Evolutionary conservation across 2,329 filamentous ascomycete species (phyloP), one percentile per base, ranked within the genome.

Genomic region (Colletotrichum sp.): DNA sequence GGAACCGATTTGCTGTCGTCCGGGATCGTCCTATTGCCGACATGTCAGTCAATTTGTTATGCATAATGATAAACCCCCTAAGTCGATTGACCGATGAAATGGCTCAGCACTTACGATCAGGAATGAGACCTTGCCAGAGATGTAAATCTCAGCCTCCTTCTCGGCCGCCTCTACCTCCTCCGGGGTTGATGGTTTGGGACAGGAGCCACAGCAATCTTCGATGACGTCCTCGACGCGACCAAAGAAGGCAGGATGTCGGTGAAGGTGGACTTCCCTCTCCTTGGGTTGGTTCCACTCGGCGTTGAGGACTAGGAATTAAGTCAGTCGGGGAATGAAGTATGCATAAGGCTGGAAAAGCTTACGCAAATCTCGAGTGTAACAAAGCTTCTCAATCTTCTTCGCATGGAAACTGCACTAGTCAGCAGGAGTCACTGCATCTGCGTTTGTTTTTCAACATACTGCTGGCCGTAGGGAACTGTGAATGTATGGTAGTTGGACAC

Each of bases 201-300:
- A 98, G 78, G 87, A 92, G 13, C 94, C 95, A 81, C 95, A 98
- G 82, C 95, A 98, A 81, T 98, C 95, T 34, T 91, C 86, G 70
- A 96, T 90, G 9, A 97, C 90, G 83, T 97, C 93, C 72, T 93
- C 87, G 7, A 93, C 91, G 34, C 91, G 90, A 1, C 95, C 95
- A 80, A 98, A 96, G 83, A 98, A 98, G 15, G 94, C 94, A 5
- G 95, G 95, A 80, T 98, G 95, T 3, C 95, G 91, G 84, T 98
- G 95, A 7, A 98, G 87, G 77, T 95, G 91, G 2, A 96, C 93
- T 30, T 93, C 87, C n/a, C 95, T 91, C 57, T 95, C 93, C 76
- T 94, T 92, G 1, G 90, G 88, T 77, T 93, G 92, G 79, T 97
- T 98, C 95, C 95, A 98, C 81, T 98, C 94, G 0, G 94, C 94